Evolutionary conservation across 73 alveolate species (phyloP).

Genomic region (Uronychia setigera): DNA sequence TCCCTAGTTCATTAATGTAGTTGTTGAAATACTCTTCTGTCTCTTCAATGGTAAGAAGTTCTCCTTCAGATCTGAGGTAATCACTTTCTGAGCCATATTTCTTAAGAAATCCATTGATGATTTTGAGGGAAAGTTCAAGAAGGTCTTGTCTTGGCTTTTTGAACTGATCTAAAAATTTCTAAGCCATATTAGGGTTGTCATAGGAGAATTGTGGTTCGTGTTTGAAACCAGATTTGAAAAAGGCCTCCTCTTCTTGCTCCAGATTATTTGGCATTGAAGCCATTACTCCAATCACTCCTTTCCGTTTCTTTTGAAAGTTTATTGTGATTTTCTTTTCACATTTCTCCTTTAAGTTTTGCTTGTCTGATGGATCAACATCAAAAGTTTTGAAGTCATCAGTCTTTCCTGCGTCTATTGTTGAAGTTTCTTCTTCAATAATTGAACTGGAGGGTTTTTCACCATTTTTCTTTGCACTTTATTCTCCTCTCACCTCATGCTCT

Average conservation of each 20-base stretch:
- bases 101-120: conserved; percentile 32
- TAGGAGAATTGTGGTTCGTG: conserved; percentile 43
- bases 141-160: conserved; percentile 18
- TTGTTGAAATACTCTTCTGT: conserved; percentile 44
- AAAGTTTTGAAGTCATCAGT: too few species aligned
- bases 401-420: too few species aligned
- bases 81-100: conserved; percentile 35
- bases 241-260: conserved; percentile 25
- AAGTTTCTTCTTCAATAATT: too few species aligned
- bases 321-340: too few species aligned
- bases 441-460: too few species aligned
- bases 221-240: conserved; percentile 24
- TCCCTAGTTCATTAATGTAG: conserved; percentile 34
- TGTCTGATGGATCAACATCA: too few species aligned
- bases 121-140: conserved; percentile 28
- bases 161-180: conserved; percentile 31
- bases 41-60: conserved; percentile 43
- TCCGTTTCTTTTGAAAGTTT: too few species aligned
- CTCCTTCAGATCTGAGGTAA: conserved; percentile 38
- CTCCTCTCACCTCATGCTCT: too few species aligned
- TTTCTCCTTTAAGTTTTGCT: too few species aligned
- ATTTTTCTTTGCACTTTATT: too few species aligned
- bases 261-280: conserved; percentile 61
- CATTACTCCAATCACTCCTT: too few species aligned
- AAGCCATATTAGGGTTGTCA: conserved; percentile 32